Conservation (phyloP, 371 early-diverging fungal genomes). For the Mucor saturninus region DNA sequence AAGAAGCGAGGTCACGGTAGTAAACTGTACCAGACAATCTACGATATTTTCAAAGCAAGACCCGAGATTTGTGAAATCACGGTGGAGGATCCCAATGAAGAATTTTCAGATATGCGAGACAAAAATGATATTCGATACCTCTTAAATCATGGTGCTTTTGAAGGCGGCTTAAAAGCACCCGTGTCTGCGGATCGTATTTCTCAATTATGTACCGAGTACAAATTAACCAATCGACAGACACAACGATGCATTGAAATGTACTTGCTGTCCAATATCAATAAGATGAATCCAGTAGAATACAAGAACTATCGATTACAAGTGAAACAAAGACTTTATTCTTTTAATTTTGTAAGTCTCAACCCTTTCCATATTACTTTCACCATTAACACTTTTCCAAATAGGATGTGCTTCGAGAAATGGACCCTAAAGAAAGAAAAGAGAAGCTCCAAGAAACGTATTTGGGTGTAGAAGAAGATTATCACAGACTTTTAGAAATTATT, state of each 20-base stretch:
- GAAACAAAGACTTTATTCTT: slow-evolving; percentile 79
- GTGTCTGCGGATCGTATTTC: slow-evolving; percentile 50
- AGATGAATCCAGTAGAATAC: slow-evolving; percentile 52
- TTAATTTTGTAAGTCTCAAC: slow-evolving; percentile 63
- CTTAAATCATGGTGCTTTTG: slow-evolving; percentile 61
- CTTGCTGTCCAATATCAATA: slow-evolving; percentile 63
- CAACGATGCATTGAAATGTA: slow-evolving; percentile 81
- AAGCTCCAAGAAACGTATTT: slow-evolving; percentile 79
- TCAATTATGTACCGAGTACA: slow-evolving; percentile 53
- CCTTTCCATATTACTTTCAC: background rate
- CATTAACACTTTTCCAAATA: slow-evolving; percentile 16
- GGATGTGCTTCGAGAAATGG: slow-evolving; percentile 70
- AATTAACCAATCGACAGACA: slow-evolving; percentile 76
- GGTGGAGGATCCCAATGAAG: slow-evolving; percentile 94
- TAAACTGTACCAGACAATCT: slow-evolving; percentile 70
- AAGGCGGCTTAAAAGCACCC: slow-evolving; percentile 64
- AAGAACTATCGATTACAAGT: slow-evolving; percentile 77
- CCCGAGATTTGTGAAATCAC: slow-evolving; percentile 68
- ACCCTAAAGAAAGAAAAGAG: slow-evolving; percentile 65
- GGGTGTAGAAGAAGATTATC: slow-evolving; percentile 80
- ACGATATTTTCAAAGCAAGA: slow-evolving; percentile 57
- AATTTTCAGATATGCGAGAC: slow-evolving; percentile 86
- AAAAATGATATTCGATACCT: slow-evolving; percentile 77
- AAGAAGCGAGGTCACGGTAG: slow-evolving; percentile 87
- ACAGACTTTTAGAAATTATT: slow-evolving; percentile 61